These are phyloP conservation scores for Tolypocladium paradoxum DNA, from an alignment of 2,329 filamentous ascomycete genomes.

Conservation along the genomic window DNA sequence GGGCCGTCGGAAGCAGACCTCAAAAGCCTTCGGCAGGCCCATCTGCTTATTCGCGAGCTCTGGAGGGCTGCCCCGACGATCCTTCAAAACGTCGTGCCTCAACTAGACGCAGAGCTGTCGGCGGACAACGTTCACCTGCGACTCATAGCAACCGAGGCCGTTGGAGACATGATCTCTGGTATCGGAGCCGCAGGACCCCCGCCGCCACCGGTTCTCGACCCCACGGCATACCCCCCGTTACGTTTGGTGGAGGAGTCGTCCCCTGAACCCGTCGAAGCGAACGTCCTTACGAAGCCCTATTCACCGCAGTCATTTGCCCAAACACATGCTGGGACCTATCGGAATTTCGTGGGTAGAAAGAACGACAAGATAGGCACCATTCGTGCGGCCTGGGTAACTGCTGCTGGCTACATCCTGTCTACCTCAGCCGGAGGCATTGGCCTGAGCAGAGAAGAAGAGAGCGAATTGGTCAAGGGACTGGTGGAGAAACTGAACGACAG, in stretches of 20 bases:
- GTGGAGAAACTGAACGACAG: constrained; percentile 74
- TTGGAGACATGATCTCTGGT: constrained; percentile 89
- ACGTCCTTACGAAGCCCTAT: constrained; percentile 68
- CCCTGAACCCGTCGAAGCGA: constrained; percentile 35
- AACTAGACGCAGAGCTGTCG: constrained; percentile 82
- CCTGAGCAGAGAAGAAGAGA: constrained; percentile 72
- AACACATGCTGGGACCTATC: constrained; percentile 66
- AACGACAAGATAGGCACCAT: constrained; percentile 81
- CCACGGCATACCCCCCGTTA: constrained; percentile 72
- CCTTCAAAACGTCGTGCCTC: constrained; percentile 84
- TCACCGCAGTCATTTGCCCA: constrained; percentile 86
- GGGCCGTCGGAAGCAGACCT: constrained; percentile 75
- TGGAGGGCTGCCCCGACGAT: constrained; percentile 88
- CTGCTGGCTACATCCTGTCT: constrained; percentile 74
- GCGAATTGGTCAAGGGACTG: constrained; percentile 60
- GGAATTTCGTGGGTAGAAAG: constrained; percentile 72
- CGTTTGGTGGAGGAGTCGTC: constrained; percentile 47
- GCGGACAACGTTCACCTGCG: constrained; percentile 84
- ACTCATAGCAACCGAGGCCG: constrained; percentile 79
- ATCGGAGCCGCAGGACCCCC: constrained; percentile 87
- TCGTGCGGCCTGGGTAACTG: constrained; percentile 75
- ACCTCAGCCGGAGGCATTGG: constrained; percentile 88
- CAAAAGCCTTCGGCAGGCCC: constrained; percentile 79
- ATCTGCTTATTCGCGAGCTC: constrained; percentile 78
- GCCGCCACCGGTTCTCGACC: constrained; percentile 60